Evolutionary conservation across 1,284 basidiomycete species (phyloP), one percentile per base, ranked within the genome.

Genomic region (Lentinus polychrous): DNA sequence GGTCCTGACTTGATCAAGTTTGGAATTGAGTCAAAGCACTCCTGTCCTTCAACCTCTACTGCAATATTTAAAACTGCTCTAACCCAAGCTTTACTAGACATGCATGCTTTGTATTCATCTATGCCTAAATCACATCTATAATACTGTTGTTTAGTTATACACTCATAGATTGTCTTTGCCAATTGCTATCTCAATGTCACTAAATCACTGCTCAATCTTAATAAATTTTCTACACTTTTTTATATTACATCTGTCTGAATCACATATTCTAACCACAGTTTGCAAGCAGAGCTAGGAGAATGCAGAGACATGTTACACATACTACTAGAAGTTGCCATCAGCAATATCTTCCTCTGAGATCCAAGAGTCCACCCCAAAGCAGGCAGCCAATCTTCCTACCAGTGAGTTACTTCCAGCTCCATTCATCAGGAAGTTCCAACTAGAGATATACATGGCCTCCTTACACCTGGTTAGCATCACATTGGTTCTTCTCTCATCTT

Each of bases 11-110:
- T 85, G 53, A 78, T 98, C 68, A 96, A 94, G 68, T 95, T 98
- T 69, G 95, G 95, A 2, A 85, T 98, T 61, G 94, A 98, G 68
- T 90, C 86, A 48, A 98, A 98, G 67, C 70, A 76, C 55, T 86
- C 86, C 7, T 82, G 75, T 57, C 62, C 74, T 5, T 63, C 69
- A 32, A 94, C 91, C 22, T 89, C 87, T 23, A 94, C 93, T 8
- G 70, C 74, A 8, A 51, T 55, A 22, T 91, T 96, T 65, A 83
- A 88, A 59, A 60, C 73, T 51, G 78, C 80, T 41, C 67, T 97
- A 45, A 67, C 71, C n/a, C 72, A 79, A 50, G 82, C 87, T 14
- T 67, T 98, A 55, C 62, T 73, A 49, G 85, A 91, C 57, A 90
- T 97, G 82, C 74, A 73, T 52, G 57, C 61, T 24, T 66, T 83